These are phyloP conservation scores for Stemphylium vesicarium DNA, from an alignment of 2,329 filamentous ascomycete species.

Conservation along the genomic window DNA sequence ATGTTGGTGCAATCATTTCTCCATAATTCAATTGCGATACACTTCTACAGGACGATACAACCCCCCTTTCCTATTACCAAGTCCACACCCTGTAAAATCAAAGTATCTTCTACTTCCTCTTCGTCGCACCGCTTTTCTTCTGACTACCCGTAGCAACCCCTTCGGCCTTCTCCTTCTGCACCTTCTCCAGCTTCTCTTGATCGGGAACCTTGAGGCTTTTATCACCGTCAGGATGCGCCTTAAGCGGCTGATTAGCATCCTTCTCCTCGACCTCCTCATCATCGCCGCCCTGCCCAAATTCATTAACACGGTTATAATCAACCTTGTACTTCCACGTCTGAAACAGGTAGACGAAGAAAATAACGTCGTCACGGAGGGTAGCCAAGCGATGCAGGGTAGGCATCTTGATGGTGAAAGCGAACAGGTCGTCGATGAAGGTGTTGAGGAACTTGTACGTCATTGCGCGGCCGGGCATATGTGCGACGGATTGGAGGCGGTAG, in stretches of 20 bases:
- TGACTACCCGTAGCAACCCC: conserved; percentile 30
- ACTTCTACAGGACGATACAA: too few species aligned
- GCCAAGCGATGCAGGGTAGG: conserved; percentile 89
- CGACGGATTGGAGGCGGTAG: conserved; percentile 88
- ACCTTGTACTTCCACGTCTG: conserved; percentile 92
- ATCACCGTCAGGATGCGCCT: conserved; percentile 41
- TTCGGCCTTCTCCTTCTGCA: conserved; percentile 23
- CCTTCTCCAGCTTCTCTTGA: conserved; percentile 22
- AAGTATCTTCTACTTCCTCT: conserved; percentile 33
- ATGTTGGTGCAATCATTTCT: too few species aligned
- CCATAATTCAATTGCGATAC: too few species aligned
- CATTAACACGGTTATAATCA: conserved; percentile 91
- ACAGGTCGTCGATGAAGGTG: conserved; percentile 98
- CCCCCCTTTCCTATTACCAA: too few species aligned
- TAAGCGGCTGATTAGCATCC: conserved; percentile 50
- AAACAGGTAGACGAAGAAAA: conserved; percentile 98
- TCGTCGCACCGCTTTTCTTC: conserved; percentile 38
- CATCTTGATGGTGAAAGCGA: conserved; percentile 99
- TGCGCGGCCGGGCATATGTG: conserved; percentile 94
- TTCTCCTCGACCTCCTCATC: conserved; percentile 67
- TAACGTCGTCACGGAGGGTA: conserved; percentile 91
- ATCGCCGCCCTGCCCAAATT: conserved; percentile 99
- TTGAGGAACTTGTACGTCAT: conserved; percentile 99
- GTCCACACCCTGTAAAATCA: too few species aligned
- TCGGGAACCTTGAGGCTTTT: conserved; percentile 34